Evolutionary conservation across 345 rosid genomes (phyloP), one percentile per base, ranked within the genome.

Genomic region (Mallotus nudiflorus): DNA sequence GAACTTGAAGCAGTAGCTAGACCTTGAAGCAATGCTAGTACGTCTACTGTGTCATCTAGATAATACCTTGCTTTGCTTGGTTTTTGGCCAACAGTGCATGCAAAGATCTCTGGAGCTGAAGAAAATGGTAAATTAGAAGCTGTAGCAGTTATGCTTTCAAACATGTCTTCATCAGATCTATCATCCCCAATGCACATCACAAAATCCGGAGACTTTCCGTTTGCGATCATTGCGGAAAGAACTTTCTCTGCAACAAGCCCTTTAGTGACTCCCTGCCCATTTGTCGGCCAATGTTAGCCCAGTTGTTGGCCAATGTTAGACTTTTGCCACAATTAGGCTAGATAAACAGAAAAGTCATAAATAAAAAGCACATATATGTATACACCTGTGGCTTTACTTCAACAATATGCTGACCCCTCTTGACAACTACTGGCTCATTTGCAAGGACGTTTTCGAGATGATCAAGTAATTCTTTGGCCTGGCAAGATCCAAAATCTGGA

Each of bases 311-410:
- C 52, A 67, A 51, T 18, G 35, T 78, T 70, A 42, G 14, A 25
- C 49, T 11, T 22, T 25, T 15, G 18, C 53, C 44, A 31, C 20
- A 37, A 44, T n/a, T 28, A 55, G 33, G 53, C 22, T 19, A 33
- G 3, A 51, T 20, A 13, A 42, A 29, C 9, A 18, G 19, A 20
- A 10, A 49, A 44, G 19, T 5, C 16, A 52, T 9, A 20, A 28
- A 62, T 1, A 61, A 49, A 29, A 39, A 6, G 28, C 27, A 25
- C 37, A 33, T 33, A 33, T 52, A 29, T 77, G 6, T 33, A 33
- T 52, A 29, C 75, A 83, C 91, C 89, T 87, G 91, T 54, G 86
- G 91, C 75, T 87, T 87, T 16, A 80, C 89, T 82, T 87, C 91
- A 55, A 87, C 87, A 64, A 87, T 87, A n/a, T 82, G 77, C 67